Percentiles rank a stretch among this genome's conserved stretches.
These are phyloP conservation scores for Trifolium dubium DNA, from an alignment of 306 rosid genomes.

Conservation along the genomic window DNA sequence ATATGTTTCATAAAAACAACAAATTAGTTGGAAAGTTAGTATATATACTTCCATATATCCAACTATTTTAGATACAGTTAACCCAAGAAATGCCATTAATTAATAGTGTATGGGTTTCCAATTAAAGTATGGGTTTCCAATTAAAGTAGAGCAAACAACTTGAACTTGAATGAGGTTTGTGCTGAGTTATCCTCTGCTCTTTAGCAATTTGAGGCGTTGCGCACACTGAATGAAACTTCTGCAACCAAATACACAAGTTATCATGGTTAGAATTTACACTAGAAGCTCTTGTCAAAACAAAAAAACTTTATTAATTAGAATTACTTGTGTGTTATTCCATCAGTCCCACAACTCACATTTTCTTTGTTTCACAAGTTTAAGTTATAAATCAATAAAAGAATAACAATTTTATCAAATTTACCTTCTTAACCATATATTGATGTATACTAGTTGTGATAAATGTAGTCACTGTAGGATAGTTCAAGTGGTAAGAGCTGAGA, in stretches of 20 bases:
- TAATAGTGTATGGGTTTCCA: neutral
- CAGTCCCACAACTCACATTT: too few species aligned
- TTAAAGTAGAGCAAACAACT: neutral
- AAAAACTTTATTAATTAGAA: too few species aligned
- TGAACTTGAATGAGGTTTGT: neutral
- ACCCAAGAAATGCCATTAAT: neutral
- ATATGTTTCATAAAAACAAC: neutral
- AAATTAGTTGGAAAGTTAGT: neutral
- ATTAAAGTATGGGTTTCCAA: neutral
- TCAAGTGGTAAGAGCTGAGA: too few species aligned
- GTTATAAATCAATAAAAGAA: too few species aligned
- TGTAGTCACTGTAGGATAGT: too few species aligned
- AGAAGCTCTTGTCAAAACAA: too few species aligned
- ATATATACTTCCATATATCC: neutral
- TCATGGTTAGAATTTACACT: too few species aligned
- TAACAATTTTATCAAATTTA: too few species aligned
- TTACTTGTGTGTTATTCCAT: too few species aligned
- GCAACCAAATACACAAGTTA: slow-evolving; percentile 32
- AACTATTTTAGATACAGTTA: neutral
- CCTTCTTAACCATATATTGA: too few species aligned
- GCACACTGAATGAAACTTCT: slow-evolving; percentile 63
- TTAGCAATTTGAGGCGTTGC: slow-evolving; percentile 65
- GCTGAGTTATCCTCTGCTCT: slow-evolving; percentile 39
- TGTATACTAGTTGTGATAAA: too few species aligned
- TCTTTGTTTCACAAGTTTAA: too few species aligned